phyloP scores from a whole-genome alignment of 805 yeast species.

The Kluyveromyces starmeri region DNA sequence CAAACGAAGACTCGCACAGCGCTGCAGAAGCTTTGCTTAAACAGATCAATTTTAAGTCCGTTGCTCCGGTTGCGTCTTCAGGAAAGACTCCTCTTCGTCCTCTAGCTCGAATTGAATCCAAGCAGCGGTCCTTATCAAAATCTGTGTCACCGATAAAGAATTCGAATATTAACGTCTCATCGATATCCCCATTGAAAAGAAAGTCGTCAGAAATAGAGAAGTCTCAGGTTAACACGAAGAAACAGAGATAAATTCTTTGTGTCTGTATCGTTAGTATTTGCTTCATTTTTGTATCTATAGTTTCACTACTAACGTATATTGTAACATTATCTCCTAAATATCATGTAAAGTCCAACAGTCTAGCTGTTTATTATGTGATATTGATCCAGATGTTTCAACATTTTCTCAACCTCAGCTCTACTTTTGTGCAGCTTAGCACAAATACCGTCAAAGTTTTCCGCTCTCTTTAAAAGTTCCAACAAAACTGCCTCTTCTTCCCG shows the following conservation, averaged over 20 bases:
- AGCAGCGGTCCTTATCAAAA: slow-evolving; percentile 4
- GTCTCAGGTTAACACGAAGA: not conserved
- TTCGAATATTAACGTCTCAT: slow-evolving; percentile 1
- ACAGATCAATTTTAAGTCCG: slow-evolving; percentile 9
- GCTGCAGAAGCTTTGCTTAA: slow-evolving; percentile 8
- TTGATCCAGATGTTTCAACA: slow-evolving; percentile 41
- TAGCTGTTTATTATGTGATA: slow-evolving; percentile 39
- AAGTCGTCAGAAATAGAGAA: slow-evolving; percentile 1
- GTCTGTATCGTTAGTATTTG: no score
- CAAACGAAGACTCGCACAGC: slow-evolving; percentile 5
- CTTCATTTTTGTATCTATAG: no score
- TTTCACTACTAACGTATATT: no score
- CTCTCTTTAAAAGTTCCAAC: slow-evolving; percentile 39
- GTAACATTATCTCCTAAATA: no score
- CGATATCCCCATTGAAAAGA: slow-evolving; percentile 7
- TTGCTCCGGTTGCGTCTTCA: slow-evolving; percentile 13
- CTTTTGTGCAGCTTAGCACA: slow-evolving; percentile 61
- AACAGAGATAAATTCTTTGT: not conserved
- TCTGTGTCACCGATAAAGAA: slow-evolving; percentile 9
- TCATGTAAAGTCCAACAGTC: no score
- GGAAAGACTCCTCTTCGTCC: slow-evolving; percentile 15
- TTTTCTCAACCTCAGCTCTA: slow-evolving; percentile 42
- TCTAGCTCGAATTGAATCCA: not conserved
- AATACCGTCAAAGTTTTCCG: slow-evolving; percentile 53
- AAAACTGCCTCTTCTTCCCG: slow-evolving; percentile 18